phyloP scores from a whole-genome alignment of 1,284 basidiomycete species.

The Wolfiporia cocos region DNA sequence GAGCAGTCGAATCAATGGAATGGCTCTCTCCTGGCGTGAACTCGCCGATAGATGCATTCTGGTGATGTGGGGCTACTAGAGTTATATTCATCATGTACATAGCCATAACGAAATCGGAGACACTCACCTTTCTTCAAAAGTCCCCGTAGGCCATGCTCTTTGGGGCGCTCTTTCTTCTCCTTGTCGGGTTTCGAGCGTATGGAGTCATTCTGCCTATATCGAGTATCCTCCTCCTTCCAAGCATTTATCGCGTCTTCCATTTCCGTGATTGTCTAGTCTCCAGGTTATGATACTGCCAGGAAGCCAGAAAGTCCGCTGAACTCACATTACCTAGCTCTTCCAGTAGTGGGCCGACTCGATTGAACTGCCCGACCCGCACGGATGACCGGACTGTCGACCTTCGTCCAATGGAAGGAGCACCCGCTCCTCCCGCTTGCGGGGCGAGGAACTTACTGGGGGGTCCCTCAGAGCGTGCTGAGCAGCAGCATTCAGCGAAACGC shows the following conservation, averaged over 20 bases:
- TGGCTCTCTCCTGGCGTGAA: not conserved
- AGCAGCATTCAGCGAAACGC: slow-evolving; percentile 13
- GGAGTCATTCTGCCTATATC: slow-evolving; percentile 13
- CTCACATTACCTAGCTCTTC: slow-evolving; percentile 54
- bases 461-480: too few species aligned
- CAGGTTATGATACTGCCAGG: not conserved
- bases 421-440: slow-evolving; percentile 30
- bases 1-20: slow-evolving; percentile 5
- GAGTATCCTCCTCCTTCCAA: slow-evolving; percentile 19
- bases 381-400: slow-evolving; percentile 36
- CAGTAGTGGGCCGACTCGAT: slow-evolving; percentile 41
- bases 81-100: not conserved
- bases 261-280: slow-evolving; percentile 23
- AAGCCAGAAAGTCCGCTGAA: not conserved
- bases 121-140: slow-evolving; percentile 27
- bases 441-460: slow-evolving; percentile 57
- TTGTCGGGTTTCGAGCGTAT: slow-evolving; percentile 15
- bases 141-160: slow-evolving; percentile 18
- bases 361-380: slow-evolving; percentile 26
- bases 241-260: slow-evolving; percentile 19
- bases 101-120: not conserved
- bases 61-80: slow-evolving; percentile 13
- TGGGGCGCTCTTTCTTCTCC: slow-evolving; percentile 21
- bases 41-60: slow-evolving; percentile 8
- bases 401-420: slow-evolving; percentile 27